These are phyloP conservation scores for Lichtheimia ornata DNA, from an alignment of 371 early-diverging fungal species.

Conservation along the genomic window DNA sequence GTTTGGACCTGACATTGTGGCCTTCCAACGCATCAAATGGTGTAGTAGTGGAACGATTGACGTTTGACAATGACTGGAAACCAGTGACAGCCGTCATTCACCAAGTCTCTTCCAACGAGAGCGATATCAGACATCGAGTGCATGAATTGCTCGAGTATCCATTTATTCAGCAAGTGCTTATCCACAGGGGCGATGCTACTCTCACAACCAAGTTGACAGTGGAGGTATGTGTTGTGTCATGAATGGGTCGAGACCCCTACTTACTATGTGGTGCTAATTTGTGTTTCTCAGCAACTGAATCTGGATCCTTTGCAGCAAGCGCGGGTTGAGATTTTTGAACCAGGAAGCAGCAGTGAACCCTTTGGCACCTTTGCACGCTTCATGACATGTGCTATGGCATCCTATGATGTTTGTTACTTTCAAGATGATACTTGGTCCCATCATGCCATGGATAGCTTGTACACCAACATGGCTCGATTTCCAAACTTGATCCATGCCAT, in stretches of 20 bases:
- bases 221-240: too few relatives aligned
- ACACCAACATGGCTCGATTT: constrained; percentile 60
- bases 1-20: constrained; percentile 2
- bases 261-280: too few relatives aligned
- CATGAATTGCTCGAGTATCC: constrained; percentile 51
- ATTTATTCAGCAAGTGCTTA: constrained; percentile 56
- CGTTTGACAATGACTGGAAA: constrained; percentile 30
- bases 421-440: constrained; percentile 65
- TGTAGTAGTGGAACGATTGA: neutral
- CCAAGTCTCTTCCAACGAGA: constrained; percentile 47
- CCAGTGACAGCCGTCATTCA: constrained; percentile 60
- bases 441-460: constrained; percentile 57
- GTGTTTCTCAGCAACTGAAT: too few relatives aligned
- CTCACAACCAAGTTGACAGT: too few relatives aligned
- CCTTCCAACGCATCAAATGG: neutral
- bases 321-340: constrained; percentile 17
- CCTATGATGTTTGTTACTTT: constrained; percentile 60
- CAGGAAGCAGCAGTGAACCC: constrained; percentile 14
- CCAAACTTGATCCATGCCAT: constrained; percentile 63
- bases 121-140: constrained; percentile 39
- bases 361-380: constrained; percentile 55
- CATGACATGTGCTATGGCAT: constrained; percentile 61
- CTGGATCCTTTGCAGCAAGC: too few relatives aligned
- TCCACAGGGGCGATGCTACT: constrained; percentile 32
- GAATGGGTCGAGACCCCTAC: too few relatives aligned